Percentiles rank a stretch among this genome's conserved stretches.
Conservation (phyloP, 805 yeast genomes). For the Wickerhamiella azymoides region DNA sequence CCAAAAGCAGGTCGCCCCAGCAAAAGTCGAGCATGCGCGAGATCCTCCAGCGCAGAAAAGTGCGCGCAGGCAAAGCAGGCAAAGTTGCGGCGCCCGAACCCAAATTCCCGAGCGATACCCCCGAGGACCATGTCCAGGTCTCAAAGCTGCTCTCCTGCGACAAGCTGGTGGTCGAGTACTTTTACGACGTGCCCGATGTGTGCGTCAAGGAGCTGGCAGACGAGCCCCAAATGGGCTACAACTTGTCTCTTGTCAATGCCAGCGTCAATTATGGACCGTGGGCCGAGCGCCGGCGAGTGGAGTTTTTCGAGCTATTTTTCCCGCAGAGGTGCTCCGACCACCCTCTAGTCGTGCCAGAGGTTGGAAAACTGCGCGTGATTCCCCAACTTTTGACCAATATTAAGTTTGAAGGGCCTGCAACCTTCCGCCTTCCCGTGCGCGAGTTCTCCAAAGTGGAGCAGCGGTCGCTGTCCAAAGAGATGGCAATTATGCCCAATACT, state of each 20-base stretch:
- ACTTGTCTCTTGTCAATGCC: conserved; percentile 43
- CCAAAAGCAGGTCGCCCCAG: not conserved
- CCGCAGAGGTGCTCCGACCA: conserved; percentile 45
- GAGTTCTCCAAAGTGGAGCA: conserved; percentile 60
- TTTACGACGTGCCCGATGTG: conserved; percentile 64
- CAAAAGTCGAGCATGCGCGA: not conserved
- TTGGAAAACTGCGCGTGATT: conserved; percentile 41
- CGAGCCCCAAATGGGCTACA: conserved; percentile 34
- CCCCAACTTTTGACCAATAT: conserved; percentile 44
- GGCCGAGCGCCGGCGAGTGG: conserved; percentile 75
- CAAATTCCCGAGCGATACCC: conserved; percentile 8
- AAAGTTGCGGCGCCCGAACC: not conserved
- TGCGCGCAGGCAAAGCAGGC: not conserved
- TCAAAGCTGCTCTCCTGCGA: conserved; percentile 55
- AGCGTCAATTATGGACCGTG: conserved; percentile 85
- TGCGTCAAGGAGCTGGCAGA: not conserved
- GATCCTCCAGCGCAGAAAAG: not conserved
- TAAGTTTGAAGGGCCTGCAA: conserved; percentile 47
- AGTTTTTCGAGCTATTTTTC: conserved; percentile 48
- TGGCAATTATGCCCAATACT: conserved; percentile 18
- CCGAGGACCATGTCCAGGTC: conserved; percentile 69
- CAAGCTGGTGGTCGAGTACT: conserved; percentile 40
- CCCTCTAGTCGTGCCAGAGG: conserved; percentile 31
- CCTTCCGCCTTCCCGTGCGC: conserved; percentile 65
- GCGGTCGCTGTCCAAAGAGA: not conserved